Base-by-base conservation (phyloP, 2,329 filamentous ascomycete genomes). In the Neonectria ditissima region DNA sequence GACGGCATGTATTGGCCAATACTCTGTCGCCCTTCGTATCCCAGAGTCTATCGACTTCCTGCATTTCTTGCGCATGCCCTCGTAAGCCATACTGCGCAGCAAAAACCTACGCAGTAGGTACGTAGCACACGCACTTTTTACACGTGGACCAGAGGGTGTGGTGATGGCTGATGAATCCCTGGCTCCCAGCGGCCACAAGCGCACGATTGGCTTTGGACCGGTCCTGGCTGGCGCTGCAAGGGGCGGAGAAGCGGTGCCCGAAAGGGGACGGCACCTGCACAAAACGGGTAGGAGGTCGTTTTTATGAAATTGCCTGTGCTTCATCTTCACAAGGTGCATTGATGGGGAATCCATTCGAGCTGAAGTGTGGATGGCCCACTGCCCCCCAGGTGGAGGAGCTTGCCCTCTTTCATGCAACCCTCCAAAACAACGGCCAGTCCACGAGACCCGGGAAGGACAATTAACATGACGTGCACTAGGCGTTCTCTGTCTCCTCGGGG, bases 391-490 rank as follows among this genome's bases (percentile, higher is more conserved):
- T 56, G 37, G n/a, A n/a, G 47, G 59, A 44, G 52, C 30, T 50
- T 61, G 53, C 43, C 54, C 58, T 26, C 26, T 18, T 54, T 58
- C 60, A 63, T 63, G 60, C 60, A 51, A 55, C 55, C 55, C 34
- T 59, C 43, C 20, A 53, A 63, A 63, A 63, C 60, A 18, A 52
- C 18, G 14, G 24, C 37, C 16, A 28, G 55, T 11, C 45, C 45
- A 58, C 44, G 50, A 55, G 54, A 50, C 50, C 34, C 30, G 55
- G 55, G 54, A 55, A 57, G 32, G 2, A 48, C 34, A 63, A 63
- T 63, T 14, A 58, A 63, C n/a, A 54, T 63, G 60, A 63, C 51
- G 60, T 52, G 50, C 55, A 58, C 60, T 63, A 63, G 60, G 60
- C 60, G 43, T 50, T 41, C 53, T 45, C 20, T 34, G 32, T 50